Evolutionary conservation across 2,329 filamentous ascomycete genomes (phyloP).

Genomic region (Verticillium klebahnii): DNA sequence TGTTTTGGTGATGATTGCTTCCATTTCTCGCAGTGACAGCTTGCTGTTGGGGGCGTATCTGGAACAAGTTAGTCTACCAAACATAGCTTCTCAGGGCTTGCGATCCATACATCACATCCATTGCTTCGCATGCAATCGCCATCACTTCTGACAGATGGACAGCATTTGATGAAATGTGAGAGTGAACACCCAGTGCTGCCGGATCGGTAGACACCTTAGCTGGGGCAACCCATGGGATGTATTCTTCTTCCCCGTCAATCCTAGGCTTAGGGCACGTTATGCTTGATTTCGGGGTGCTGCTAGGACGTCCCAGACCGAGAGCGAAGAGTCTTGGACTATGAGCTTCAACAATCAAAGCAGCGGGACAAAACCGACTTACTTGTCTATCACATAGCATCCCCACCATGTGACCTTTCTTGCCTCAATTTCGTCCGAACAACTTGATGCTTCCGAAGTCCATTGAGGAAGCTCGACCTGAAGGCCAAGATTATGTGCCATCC

Average conservation of each 20-base stretch:
- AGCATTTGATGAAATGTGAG: conserved; percentile 10
- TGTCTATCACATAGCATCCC: conserved; percentile 18
- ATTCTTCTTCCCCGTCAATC: conserved; percentile 10
- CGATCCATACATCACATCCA: conserved; percentile 11
- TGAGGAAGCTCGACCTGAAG: conserved; percentile 16
- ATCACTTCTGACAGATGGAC: conserved; percentile 13
- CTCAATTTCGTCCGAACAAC: conserved; percentile 14
- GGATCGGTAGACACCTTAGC: background rate
- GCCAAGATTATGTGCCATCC: conserved; percentile 20
- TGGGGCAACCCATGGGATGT: conserved; percentile 11
- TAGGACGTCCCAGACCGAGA: conserved; percentile 13
- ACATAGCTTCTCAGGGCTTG: too few relatives aligned
- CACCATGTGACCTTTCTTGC: conserved; percentile 17
- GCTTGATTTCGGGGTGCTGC: conserved; percentile 9
- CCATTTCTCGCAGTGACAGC: conserved; percentile 4
- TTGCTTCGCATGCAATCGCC: conserved; percentile 13
- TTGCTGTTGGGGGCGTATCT: conserved; percentile 8
- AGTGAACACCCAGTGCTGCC: conserved; percentile 5
- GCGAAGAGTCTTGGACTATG: conserved; percentile 9
- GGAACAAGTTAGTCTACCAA: background rate
- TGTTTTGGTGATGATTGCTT: conserved; percentile 12
- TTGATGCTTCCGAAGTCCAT: conserved; percentile 6
- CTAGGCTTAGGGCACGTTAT: conserved; percentile 15
- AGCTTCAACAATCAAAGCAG: background rate
- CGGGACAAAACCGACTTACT: conserved; percentile 4